Evolutionary conservation across 768 basidiomycete genomes (phyloP).

Genomic region (Amanita phalloides): DNA sequence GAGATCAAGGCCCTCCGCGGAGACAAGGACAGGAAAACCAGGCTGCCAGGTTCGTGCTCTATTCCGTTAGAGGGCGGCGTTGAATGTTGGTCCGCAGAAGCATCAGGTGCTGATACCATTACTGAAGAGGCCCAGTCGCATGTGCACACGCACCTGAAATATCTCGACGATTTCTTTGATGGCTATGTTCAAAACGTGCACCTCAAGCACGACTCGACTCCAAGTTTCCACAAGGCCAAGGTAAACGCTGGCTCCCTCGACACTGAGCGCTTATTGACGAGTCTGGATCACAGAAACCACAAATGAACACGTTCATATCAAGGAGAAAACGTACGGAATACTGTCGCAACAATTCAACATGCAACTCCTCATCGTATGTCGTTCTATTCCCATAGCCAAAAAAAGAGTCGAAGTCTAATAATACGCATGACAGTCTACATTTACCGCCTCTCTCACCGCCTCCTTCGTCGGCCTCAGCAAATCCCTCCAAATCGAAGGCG

Average conservation of each 20-base stretch:
- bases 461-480: slow-evolving; percentile 16
- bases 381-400: not conserved
- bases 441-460: slow-evolving; percentile 19
- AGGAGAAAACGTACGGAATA: slow-evolving; percentile 9
- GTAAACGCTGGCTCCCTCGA: not conserved
- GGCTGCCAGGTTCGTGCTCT: not conserved
- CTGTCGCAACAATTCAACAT: slow-evolving; percentile 18
- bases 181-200: no score
- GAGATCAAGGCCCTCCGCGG: not conserved
- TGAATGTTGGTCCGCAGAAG: not conserved
- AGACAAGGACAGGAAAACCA: not conserved
- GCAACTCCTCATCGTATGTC: slow-evolving; percentile 2
- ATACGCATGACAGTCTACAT: slow-evolving; percentile 17
- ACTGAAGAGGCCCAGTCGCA: slow-evolving; percentile 2
- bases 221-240: not conserved
- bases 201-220: no score
- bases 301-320: not conserved
- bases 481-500: slow-evolving; percentile 11
- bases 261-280: no score
- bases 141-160: slow-evolving; percentile 13
- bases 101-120: not conserved
- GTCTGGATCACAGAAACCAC: not conserved
- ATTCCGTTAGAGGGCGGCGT: not conserved
- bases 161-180: slow-evolving; percentile 17
- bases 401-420: not conserved